Base-by-base conservation (phyloP, 805 yeast species). In the Saturnispora galanensis region DNA sequence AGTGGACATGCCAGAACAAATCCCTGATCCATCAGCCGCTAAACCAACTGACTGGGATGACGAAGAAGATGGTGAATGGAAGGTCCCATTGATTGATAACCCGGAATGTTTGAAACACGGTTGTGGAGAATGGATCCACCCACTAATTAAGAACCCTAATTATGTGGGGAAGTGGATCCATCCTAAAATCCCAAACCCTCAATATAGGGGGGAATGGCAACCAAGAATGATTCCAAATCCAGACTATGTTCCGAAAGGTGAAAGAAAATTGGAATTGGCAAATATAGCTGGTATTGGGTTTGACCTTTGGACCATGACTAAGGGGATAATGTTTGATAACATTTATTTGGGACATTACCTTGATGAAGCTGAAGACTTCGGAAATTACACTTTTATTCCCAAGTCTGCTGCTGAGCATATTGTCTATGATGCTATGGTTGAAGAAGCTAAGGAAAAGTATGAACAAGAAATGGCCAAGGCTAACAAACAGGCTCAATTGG, bases 221-320 rank as follows among this genome's bases (percentile, higher is more conserved):
- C 90, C 94, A 31, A 72, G 74, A 42, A 56, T 53, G 52, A 74
- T 84, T 49, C 62, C 76, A 13, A 89, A 88, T 57, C 95, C 96
- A 5, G 70, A 76, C 31, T 85, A 72, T 62, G 75, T 62, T 29
- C 15, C 12, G 10, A 26, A 17, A 10, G 34, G 31, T 18, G 33
- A 12, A 13, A 28, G 13, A 10, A 15, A 36, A 13, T 32, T 43
- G 11, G 62, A 81, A 47, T 34, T 42, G 34, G 80, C 76, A 52
- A 76, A 79, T 31, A 76, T 86, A 50, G 89, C 88, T 18, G 95
- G 84, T 10, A 54, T 87, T 38, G 96, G 95, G 8, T 84, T 89
- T 56, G 97, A 88, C 62, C 67, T 88, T 50, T 88, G 96, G 95
- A 76, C 90, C 39, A 82, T 88, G 80, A 81, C 84, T 51, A 70